A percentile compares a stretch with the other conserved stretches of the same genome.
phyloP scores from a whole-genome alignment of 768 basidiomycete genomes.

The Rhodotorula graminis region DNA sequence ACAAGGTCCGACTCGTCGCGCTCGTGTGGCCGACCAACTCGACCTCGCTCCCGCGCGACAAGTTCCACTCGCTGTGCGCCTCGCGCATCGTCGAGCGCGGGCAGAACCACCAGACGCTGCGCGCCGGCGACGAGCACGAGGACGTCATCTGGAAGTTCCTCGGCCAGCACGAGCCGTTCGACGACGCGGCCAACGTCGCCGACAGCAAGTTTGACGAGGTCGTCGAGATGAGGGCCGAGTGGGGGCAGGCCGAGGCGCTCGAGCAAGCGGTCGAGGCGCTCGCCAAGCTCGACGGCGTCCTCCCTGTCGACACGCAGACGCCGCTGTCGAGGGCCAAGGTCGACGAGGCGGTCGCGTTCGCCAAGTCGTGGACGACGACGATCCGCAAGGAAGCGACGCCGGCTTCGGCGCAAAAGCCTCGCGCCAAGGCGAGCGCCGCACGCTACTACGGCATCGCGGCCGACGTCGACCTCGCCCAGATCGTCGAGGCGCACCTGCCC shows the following conservation, averaged over 20 bases:
- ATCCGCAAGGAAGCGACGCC: conserved; percentile 10
- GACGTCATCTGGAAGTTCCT: conserved; percentile 78
- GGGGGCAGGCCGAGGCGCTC: conserved; percentile 57
- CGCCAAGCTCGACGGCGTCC: conserved; percentile 56
- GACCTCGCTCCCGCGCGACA: conserved; percentile 53
- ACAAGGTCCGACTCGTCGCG: conserved; percentile 64
- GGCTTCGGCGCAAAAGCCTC: conserved; percentile 20
- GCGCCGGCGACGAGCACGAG: conserved; percentile 66
- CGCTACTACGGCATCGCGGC: conserved; percentile 76
- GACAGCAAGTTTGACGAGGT: conserved; percentile 54
- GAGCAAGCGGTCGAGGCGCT: conserved; percentile 59
- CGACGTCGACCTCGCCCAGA: conserved; percentile 60
- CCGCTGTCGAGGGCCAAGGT: conserved; percentile 51
- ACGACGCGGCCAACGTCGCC: conserved; percentile 53
- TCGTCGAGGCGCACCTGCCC: conserved; percentile 53
- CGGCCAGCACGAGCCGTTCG: conserved; percentile 58
- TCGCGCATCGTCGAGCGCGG: conserved; percentile 72
- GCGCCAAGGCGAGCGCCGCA: conserved; percentile 44
- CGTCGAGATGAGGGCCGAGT: conserved; percentile 63
- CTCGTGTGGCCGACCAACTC: conserved; percentile 67
- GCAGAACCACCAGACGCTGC: conserved; percentile 74
- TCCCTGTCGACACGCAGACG: conserved; percentile 39
- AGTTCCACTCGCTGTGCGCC: conserved; percentile 67
- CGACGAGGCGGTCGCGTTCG: conserved; percentile 50
- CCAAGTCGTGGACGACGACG: conserved; percentile 6